Percentiles rank a stretch among this genome's conserved stretches.
Conservation (phyloP, 2,329 filamentous ascomycete genomes). For the Aureobasidium musti region DNA sequence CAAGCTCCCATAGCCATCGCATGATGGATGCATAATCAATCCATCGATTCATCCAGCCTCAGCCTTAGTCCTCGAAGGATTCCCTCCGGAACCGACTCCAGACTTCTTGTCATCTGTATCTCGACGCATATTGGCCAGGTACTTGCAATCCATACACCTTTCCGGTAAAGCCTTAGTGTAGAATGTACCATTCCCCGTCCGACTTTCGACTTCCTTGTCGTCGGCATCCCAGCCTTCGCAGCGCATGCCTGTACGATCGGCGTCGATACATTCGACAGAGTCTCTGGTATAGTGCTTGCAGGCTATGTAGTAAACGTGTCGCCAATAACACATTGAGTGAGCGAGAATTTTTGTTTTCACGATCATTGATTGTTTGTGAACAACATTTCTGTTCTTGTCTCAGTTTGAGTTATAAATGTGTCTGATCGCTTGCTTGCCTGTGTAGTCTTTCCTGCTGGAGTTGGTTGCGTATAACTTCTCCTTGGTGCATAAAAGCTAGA, state of each 20-base stretch:
- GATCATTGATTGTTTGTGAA: not conserved
- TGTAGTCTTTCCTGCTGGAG: not conserved
- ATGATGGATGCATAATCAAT: not conserved
- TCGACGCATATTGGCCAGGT: not conserved
- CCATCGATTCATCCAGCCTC: not conserved
- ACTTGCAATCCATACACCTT: not conserved
- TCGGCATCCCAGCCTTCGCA: slow-evolving; percentile 3
- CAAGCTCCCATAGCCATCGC: not conserved
- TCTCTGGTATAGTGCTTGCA: slow-evolving; percentile 10
- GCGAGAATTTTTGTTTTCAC: too few relatives aligned
- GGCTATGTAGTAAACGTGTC: not conserved
- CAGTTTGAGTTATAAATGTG: not conserved
- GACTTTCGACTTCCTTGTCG: slow-evolving; percentile 2
- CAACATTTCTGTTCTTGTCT: not conserved
- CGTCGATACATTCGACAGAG: not conserved
- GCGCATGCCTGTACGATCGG: not conserved
- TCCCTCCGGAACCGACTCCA: not conserved
- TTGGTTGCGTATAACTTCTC: not conserved
- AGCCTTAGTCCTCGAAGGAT: not conserved
- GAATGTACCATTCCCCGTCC: not conserved
- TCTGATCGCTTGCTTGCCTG: too few relatives aligned
- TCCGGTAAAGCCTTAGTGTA: not conserved
- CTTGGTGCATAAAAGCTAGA: not conserved
- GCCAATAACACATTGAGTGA: slow-evolving; percentile 4
- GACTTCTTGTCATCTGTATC: not conserved